Conservation (phyloP, 345 rosid genomes). For the Zanthoxylum bungeanum region DNA sequence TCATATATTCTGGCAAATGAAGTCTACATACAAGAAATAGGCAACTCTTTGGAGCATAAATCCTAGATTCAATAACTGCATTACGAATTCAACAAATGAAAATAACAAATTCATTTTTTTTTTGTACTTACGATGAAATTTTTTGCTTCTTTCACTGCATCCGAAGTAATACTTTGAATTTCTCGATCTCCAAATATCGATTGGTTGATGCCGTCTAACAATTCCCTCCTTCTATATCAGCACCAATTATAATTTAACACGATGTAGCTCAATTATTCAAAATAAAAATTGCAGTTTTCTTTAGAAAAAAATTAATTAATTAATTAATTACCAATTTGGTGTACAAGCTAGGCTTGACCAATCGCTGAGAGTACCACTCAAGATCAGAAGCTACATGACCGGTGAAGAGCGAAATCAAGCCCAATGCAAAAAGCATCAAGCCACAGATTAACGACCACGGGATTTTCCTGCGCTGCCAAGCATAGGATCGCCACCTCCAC, state of each 20-base stretch:
- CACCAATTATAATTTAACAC: neutral
- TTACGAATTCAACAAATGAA: neutral
- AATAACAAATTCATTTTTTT: neutral
- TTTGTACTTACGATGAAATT: slow-evolving; percentile 57
- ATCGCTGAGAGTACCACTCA: slow-evolving; percentile 89
- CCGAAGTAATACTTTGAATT: slow-evolving; percentile 60
- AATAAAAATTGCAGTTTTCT: neutral
- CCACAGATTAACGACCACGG: slow-evolving; percentile 78
- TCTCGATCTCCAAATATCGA: slow-evolving; percentile 91
- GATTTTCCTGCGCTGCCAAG: slow-evolving; percentile 37
- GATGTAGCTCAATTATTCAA: neutral
- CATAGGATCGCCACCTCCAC: slow-evolving; percentile 50
- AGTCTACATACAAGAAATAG: neutral
- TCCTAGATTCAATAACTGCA: neutral
- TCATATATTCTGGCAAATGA: neutral
- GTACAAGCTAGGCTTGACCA: slow-evolving; percentile 54
- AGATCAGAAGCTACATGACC: slow-evolving; percentile 95
- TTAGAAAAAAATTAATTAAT: neutral
- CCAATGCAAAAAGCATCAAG: slow-evolving; percentile 78
- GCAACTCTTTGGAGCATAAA: neutral
- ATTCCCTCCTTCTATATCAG: slow-evolving; percentile 41
- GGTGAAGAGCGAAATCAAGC: slow-evolving; percentile 86
- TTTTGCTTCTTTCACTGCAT: slow-evolving; percentile 78
- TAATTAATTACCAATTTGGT: slow-evolving; percentile 46
- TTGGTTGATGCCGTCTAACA: slow-evolving; percentile 37